phyloP scores from a whole-genome alignment of 495 filamentous ascomycete species.

The Penicillium canescens region DNA sequence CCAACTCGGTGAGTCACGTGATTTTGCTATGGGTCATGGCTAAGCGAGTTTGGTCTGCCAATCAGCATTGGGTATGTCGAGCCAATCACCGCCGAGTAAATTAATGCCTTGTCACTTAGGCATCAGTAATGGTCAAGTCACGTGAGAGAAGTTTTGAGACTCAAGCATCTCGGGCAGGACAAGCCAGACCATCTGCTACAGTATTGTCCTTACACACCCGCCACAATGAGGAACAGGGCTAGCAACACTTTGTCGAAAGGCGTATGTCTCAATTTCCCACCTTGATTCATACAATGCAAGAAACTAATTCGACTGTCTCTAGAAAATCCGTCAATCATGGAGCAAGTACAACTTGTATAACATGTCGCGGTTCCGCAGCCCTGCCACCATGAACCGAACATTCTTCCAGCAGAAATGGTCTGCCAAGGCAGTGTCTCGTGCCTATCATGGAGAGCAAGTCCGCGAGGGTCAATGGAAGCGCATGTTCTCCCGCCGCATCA shows the following conservation, averaged over 20 bases:
- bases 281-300: not conserved
- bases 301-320: conserved; percentile 12
- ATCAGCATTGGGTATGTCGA: conserved; percentile 3
- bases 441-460: conserved; percentile 93
- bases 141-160: conserved; percentile 46
- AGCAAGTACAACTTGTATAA: conserved; percentile 98
- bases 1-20: too few relatives aligned
- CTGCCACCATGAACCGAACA: conserved; percentile 49
- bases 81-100: conserved; percentile 2
- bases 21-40: conserved; percentile 15
- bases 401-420: conserved; percentile 99
- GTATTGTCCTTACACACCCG: conserved; percentile 12
- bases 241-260: conserved; percentile 44
- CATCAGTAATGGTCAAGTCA: conserved; percentile 9
- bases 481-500: conserved; percentile 79
- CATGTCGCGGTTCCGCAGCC: conserved; percentile 53
- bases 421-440: conserved; percentile 77
- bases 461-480: conserved; percentile 86
- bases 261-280: conserved; percentile 29
- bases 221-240: conserved; percentile 51
- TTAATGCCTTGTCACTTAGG: not conserved
- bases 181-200: conserved; percentile 4
- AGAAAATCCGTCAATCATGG: conserved; percentile 97
- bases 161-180: conserved; percentile 8
- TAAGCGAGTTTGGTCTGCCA: conserved; percentile 31